Conservation (phyloP, 2,329 filamentous ascomycete species). For the Tolypocladium nubicola region DNA sequence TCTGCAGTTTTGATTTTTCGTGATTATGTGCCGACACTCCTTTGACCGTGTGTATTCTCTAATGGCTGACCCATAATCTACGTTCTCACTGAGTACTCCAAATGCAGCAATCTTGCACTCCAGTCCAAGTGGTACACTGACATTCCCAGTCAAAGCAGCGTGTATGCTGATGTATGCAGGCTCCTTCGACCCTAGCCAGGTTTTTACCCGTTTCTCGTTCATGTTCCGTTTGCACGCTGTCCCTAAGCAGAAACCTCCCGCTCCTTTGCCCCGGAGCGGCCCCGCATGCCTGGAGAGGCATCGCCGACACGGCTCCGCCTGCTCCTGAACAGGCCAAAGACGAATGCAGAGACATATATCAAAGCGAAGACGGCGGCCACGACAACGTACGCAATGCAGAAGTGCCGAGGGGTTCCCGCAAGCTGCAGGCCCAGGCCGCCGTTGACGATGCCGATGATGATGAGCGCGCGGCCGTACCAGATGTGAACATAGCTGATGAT, state of each 20-base stretch:
- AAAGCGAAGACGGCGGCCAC: constrained; percentile 38
- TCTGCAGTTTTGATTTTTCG: not conserved
- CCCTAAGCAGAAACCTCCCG: not conserved
- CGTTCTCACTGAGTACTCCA: not conserved
- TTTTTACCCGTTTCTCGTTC: not conserved
- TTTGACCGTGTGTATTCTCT: not conserved
- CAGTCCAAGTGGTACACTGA: not conserved
- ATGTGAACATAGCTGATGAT: constrained; percentile 46
- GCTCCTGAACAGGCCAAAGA: constrained; percentile 4
- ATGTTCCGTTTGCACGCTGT: not conserved
- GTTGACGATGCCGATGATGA: constrained; percentile 50
- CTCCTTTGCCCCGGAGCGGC: not conserved
- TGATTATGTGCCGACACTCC: not conserved
- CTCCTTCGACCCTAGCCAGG: not conserved
- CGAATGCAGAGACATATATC: constrained; percentile 27
- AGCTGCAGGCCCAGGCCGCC: constrained; percentile 51
- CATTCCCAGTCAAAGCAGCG: not conserved
- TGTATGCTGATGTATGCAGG: not conserved
- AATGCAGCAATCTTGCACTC: not conserved
- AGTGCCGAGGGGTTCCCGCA: constrained; percentile 25
- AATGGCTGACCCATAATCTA: not conserved
- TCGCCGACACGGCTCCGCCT: not conserved
- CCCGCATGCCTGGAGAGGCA: not conserved
- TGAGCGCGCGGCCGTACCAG: constrained; percentile 50
- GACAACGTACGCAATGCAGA: constrained; percentile 44